Base-by-base conservation (phyloP, 371 early-diverging fungal genomes). In the Rhizopus delemar region DNA sequence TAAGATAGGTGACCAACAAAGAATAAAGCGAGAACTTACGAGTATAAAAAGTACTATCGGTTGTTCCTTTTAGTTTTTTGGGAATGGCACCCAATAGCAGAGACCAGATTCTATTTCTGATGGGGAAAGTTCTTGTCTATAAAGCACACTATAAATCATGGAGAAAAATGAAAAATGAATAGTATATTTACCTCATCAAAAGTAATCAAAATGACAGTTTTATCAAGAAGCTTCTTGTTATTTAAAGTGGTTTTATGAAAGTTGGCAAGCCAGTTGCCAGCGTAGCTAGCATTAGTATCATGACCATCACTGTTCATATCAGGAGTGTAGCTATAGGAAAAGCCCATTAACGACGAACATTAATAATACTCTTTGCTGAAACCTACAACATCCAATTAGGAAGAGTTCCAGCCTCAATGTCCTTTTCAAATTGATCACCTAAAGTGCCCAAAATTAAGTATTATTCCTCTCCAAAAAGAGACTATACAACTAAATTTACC, bases 21-120 rank as follows among this genome's bases (percentile, higher is more conserved):
- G 22, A 11, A 12, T 13, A 16, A 8, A 3, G 8, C 5, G 9
- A 13, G 22, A 4, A 53, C 60, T 60, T 60, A 60, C 60, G 86
- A 48, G 71, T 78, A 67, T 86, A 88, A 52, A 57, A 71, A n/a
- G 82, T 80, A 46, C 54, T 60, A 64, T 84, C 85, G 8, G 55
- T 74, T 8, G 78, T 73, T 54, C 77, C 77, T 61, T 66, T 68
- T 50, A 65, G 39, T 8, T 65, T 13, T 13, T 56, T 36, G 32
- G 72, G 72, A 22, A 72, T 57, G 15, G 52, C 57, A 53, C 72
- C 72, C n/a, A 72, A 38, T 8, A 68, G 50, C 39, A 72, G 53
- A 46, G 66, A 56, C 72, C 72, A 72, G 29, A 72, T 66, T 11
- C 56, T 51, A 69, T 72, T 72, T 54, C 69, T 60, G 35, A 32